These are phyloP conservation scores for Luzula sylvatica DNA, from an alignment of 176 grass and related monocot species.

Conservation along the genomic window DNA sequence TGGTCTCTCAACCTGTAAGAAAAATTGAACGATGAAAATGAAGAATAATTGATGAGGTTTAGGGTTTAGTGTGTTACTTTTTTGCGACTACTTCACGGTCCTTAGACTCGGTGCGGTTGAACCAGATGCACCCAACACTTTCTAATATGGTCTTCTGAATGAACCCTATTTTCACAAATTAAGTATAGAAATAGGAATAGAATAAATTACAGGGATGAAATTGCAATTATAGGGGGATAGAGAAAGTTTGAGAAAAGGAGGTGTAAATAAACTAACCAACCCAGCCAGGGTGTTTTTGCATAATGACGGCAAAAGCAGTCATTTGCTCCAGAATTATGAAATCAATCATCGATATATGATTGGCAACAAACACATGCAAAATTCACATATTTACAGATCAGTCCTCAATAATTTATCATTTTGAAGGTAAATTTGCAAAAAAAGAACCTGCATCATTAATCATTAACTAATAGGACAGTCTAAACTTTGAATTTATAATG, in stretches of 20 bases:
- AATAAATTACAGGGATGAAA: neutral
- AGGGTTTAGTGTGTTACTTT: no score
- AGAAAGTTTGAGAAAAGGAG: neutral
- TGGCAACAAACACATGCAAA: slow-evolving; percentile 89
- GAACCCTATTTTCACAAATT: slow-evolving; percentile 50
- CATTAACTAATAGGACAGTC: no score
- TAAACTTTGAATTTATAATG: no score
- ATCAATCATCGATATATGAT: slow-evolving; percentile 99
- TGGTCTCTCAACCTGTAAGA: slow-evolving; percentile 72
- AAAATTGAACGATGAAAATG: neutral
- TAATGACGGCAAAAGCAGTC: slow-evolving; percentile 98
- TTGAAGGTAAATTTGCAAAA: no score
- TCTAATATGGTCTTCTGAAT: slow-evolving; percentile 87
- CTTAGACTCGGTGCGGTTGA: slow-evolving; percentile 84
- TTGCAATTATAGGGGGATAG: no score
- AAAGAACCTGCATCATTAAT: no score
- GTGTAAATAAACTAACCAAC: slow-evolving; percentile 48
- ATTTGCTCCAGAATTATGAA: slow-evolving; percentile 99
- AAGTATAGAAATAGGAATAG: neutral
- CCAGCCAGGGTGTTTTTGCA: slow-evolving; percentile 99
- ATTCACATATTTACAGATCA: neutral
- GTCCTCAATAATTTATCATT: no score
- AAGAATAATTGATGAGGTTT: no score
- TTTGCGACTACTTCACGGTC: slow-evolving; percentile 79
- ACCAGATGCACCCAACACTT: slow-evolving; percentile 98